Evolutionary conservation across 2,329 filamentous ascomycete genomes (phyloP), one percentile per base, ranked within the genome.

Genomic region (Fusarium verticillioides): DNA sequence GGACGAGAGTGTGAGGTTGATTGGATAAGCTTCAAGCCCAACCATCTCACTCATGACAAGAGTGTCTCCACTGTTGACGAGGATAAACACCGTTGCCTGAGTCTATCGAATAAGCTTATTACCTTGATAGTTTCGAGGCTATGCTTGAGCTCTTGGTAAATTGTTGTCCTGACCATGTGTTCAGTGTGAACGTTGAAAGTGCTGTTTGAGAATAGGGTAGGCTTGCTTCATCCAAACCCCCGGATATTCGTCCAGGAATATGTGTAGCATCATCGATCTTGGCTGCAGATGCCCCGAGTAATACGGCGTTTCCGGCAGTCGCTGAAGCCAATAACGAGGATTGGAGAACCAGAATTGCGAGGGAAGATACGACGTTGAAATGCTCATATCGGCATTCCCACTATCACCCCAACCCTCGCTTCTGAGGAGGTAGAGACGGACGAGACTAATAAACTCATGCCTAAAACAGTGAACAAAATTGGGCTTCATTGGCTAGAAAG

Each of bases 301-400:
- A 30, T 30, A 60, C 28, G 28, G 52, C 26, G 26, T 19, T 46
- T 23, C 39, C 32, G 6, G 7, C 15, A 34, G 21, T 46, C 13
- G 11, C 53, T n/a, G 28, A 30, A 47, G 13, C 32, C 19, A 19
- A 34, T 21, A 18, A 21, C 34, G 18, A 21, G 21, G 19, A 32
- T 26, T 21, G 11, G 37, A 36, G n/a, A 1, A 2, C 23, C 30
- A n/a, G 19, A 47, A 19, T 11, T 60, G 32, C 28, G 43, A 23
- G 39, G 26, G 6, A 37, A 39, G 37, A 39, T 10, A 23, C 37
- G 30, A 30, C 8, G 37, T 63, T 43, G 53, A 68, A 63, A 49
- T 62, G 63, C 65, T 54, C 47, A 54, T 26, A 42, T 30, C 44
- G 19, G 65, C 47, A 63, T 34, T 43, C 61, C 26, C 11, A 28